These are phyloP conservation scores for Tolypocladium guangdongense DNA, from an alignment of 2,329 filamentous ascomycete genomes.

Conservation along the genomic window DNA sequence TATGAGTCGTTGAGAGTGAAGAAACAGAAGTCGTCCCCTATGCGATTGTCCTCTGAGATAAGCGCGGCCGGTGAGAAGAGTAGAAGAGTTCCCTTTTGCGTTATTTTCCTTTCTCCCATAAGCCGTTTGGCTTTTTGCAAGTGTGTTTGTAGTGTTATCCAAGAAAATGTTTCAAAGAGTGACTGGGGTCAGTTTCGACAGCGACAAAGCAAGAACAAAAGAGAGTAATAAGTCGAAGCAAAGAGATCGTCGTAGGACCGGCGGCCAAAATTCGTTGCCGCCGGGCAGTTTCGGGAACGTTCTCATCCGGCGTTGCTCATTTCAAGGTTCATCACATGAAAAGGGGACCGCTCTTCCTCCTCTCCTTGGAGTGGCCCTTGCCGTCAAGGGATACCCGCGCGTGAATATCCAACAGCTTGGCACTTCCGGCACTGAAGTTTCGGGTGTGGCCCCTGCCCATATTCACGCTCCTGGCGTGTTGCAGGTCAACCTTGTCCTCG, in stretches of 20 bases:
- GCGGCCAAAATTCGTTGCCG: slow-evolving; percentile 1
- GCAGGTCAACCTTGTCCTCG: slow-evolving; percentile 29
- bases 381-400: slow-evolving; percentile 41
- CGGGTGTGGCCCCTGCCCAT: slow-evolving; percentile 54
- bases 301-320: slow-evolving; percentile 18
- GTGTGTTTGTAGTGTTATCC: slow-evolving; percentile 6
- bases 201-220: neutral
- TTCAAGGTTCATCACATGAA: slow-evolving; percentile 16
- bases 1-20: neutral
- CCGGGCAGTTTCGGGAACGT: slow-evolving; percentile 2
- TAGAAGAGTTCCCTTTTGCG: slow-evolving; percentile 1
- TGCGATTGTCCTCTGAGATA: neutral
- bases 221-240: slow-evolving; percentile 1
- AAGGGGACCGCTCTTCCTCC: neutral
- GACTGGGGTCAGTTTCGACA: slow-evolving; percentile 18
- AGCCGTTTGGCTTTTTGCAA: slow-evolving; percentile 9
- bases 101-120: slow-evolving; percentile 5
- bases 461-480: slow-evolving; percentile 62
- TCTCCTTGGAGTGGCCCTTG: neutral
- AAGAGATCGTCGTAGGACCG: slow-evolving; percentile 4
- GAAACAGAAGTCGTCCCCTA: neutral
- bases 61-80: neutral
- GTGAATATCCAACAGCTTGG: slow-evolving; percentile 59
- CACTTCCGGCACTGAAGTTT: slow-evolving; percentile 69
- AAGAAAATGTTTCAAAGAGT: slow-evolving; percentile 21